Evolutionary conservation across 1,284 basidiomycete species (phyloP).

Genomic region (Chalciporus sp.): DNA sequence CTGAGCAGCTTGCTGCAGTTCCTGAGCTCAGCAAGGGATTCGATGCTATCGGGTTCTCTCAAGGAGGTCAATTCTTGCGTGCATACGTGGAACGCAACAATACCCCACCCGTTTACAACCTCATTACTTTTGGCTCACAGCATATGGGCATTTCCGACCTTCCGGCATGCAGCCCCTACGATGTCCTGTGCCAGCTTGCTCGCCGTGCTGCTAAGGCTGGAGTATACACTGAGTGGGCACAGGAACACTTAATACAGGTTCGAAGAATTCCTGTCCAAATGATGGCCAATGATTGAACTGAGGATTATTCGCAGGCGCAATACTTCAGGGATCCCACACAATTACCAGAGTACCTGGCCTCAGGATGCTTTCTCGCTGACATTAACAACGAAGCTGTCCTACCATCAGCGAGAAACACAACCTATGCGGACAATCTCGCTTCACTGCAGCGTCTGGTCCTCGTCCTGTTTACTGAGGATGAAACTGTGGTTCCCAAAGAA

Average conservation of each 20-base stretch:
- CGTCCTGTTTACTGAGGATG: constrained; percentile 69
- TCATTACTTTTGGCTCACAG: constrained; percentile 88
- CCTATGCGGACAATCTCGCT: constrained; percentile 62
- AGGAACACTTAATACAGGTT: constrained; percentile 80
- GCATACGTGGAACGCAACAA: constrained; percentile 89
- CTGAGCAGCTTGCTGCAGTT: constrained; percentile 68
- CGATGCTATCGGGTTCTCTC: constrained; percentile 91
- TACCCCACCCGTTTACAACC: constrained; percentile 74
- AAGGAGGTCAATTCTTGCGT: constrained; percentile 92
- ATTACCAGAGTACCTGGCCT: constrained; percentile 67
- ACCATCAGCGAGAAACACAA: constrained; percentile 49
- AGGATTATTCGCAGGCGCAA: constrained; percentile 65
- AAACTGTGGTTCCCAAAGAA: constrained; percentile 82
- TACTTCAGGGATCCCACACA: constrained; percentile 90
- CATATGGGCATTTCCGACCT: constrained; percentile 87
- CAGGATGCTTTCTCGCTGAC: constrained; percentile 71
- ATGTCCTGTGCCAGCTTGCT: constrained; percentile 78
- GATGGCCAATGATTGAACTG: constrained; percentile 3
- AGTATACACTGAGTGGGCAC: constrained; percentile 84
- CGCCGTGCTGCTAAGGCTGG: constrained; percentile 71
- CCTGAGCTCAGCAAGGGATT: constrained; percentile 78
- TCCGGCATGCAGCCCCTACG: constrained; percentile 69
- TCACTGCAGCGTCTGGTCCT: constrained; percentile 65
- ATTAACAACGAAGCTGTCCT: constrained; percentile 72
- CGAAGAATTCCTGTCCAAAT: constrained; percentile 11